phyloP scores from a whole-genome alignment of 2,329 filamentous ascomycete genomes.

The Stromatinia cepivora region DNA sequence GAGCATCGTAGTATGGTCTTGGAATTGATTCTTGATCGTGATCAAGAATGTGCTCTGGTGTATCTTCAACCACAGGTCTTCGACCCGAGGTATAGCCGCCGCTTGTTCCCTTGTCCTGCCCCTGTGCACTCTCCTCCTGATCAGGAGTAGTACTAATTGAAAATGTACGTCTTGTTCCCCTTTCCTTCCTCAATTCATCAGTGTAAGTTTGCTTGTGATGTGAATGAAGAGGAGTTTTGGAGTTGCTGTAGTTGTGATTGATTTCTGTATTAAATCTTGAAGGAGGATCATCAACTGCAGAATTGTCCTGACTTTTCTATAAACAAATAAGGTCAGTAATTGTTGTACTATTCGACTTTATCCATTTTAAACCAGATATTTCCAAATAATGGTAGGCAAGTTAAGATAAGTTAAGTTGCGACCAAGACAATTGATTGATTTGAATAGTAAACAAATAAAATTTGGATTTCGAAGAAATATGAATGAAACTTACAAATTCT shows the following conservation, averaged over 20 bases:
- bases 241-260: no score
- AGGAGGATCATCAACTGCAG: neutral
- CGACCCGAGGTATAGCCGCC: slow-evolving; percentile 1
- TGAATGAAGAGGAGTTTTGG: neutral
- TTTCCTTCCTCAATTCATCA: neutral
- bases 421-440: neutral
- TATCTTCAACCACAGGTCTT: neutral
- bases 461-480: no score
- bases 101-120: neutral
- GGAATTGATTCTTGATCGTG: neutral
- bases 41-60: neutral
- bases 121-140: neutral
- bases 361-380: neutral
- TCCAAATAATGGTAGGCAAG: neutral
- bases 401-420: no score
- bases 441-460: neutral
- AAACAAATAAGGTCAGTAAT: neutral
- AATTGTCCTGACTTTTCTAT: neutral
- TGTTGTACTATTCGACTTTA: neutral
- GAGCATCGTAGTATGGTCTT: neutral
- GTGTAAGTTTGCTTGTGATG: neutral
- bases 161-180: neutral
- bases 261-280: neutral
- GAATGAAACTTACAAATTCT: neutral
- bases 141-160: neutral